Evolutionary conservation across 2,329 filamentous ascomycete genomes (phyloP), one percentile per base, ranked within the genome.

Genomic region (Zymoseptoria brevis): DNA sequence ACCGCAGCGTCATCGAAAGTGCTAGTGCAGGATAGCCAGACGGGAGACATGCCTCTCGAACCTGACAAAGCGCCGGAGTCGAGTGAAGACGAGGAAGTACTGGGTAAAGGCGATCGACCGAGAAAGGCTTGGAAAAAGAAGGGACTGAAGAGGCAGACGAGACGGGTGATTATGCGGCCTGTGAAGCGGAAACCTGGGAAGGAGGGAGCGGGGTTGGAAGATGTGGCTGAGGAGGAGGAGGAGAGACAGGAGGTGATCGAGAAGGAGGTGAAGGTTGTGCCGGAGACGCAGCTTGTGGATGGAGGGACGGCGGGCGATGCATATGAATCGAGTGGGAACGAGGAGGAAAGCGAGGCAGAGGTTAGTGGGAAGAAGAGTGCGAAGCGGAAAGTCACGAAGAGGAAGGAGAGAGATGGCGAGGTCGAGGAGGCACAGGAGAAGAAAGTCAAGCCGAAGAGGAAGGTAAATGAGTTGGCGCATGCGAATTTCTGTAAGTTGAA

Each of bases 111-210:
- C 66, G 84, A 84, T 1, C 78, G 82, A 62, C 85, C 85, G 2
- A 71, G 85, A 45, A 83, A 80, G 57, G 74, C 83, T 1, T 93
- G 82, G 78, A 93, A 92, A 79, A 94, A 94, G 81, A 89, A 89
- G 77, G 89, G 88, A 0, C 82, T 89, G 71, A 94, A 94, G 77
- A 80, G 89, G 61, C 90, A 88, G 57, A 93, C 89, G 2, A 80
- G 86, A 62, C 78, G 80, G 53, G 80, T 83, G 57, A 90, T 86
- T 60, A 89, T 72, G 68, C 65, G 65, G 63, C 72, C 72, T 8
- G 68, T 71, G 8, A 21, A 69, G 22, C 69, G 72, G 55, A 70
- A 68, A 50, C 54, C 71, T 13, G 61, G 64, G 59, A 72, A 71
- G 57, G 68, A 64, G 19, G 35, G 35, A 45, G 35, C 11, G 35